Evolutionary conservation across 192 early-diverging fungal genomes (phyloP), one percentile per base, ranked within the genome.

Genomic region (Backusella sp.): DNA sequence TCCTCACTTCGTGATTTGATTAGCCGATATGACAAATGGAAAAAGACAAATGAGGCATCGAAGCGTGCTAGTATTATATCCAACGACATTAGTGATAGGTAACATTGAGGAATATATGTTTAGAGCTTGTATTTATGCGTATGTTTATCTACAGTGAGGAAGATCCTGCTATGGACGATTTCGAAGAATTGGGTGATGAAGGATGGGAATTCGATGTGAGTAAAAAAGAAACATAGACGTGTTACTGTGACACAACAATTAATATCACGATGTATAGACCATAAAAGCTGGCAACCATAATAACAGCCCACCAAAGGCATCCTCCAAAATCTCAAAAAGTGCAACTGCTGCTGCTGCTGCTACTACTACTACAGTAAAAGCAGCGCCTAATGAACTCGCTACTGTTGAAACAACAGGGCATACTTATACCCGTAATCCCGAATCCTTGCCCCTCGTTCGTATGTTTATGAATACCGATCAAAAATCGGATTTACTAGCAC

Each of bases 1-100:
- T 75, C 81, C 2, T 69, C 88, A 3, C 80, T 96, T 12, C 82
- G 86, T 23, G 91, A 95, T 65, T 70, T 96, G 14, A 88, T 94
- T 12, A 82, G 79, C 1, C 83, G 87, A 26, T 91, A 91, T 74
- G 86, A 91, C 15, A 69, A 84, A 39, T 94, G 91, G 89, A 90
- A 86, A 68, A 71, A 83, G 21, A 78, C 75, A 32, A 81, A 76
- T 34, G 81, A 84, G 3, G 41, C 53, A 65, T 46, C 36, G 14
- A 75, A 79, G 39, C 53, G 74, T 34, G 70, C 11, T 21, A 76
- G 75, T 35, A 77, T 77, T 17, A 62, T 72, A n/a, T 77, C 56
- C 12, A 71, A 76, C 35, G 46, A 74, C 2, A 72, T 74, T 46
- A 80, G 72, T 69, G 72, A 67, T 39, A 71, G 75, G 75, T 79